phyloP scores from a whole-genome alignment of 768 basidiomycete genomes.

The Pholiota molesta region DNA sequence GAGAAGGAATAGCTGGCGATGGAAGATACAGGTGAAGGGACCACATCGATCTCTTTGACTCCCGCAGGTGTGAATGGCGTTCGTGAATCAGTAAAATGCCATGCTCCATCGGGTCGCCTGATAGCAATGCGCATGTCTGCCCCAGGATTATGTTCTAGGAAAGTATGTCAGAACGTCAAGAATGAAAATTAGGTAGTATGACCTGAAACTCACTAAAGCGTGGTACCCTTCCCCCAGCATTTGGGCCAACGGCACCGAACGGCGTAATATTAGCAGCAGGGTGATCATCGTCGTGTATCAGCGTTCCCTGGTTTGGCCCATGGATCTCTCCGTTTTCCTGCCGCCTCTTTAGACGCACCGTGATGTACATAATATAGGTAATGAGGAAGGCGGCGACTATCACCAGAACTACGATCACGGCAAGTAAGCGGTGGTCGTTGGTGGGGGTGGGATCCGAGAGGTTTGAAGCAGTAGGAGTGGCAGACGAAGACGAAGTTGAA shows the following conservation, averaged over 20 bases:
- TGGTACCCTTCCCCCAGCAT: conserved; percentile 30
- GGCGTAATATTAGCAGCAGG: conserved; percentile 45
- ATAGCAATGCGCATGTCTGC: conserved; percentile 60
- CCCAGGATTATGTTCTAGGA: conserved; percentile 52
- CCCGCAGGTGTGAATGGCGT: conserved; percentile 43
- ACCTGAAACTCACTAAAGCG: conserved; percentile 38
- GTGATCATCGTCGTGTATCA: conserved; percentile 33
- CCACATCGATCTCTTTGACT: conserved; percentile 38
- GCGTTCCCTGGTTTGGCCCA: conserved; percentile 33
- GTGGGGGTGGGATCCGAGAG: conserved; percentile 16
- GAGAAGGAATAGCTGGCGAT: neutral
- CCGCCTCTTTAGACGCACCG: conserved; percentile 35
- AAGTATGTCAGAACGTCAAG: neutral
- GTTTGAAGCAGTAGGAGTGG: neutral
- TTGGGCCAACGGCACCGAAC: conserved; percentile 37
- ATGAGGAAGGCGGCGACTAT: conserved; percentile 33
- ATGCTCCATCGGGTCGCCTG: conserved; percentile 55
- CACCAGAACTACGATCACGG: conserved; percentile 33
- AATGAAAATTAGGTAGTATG: neutral
- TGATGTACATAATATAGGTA: conserved; percentile 32
- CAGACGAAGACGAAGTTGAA: neutral
- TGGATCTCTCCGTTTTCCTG: conserved; percentile 18
- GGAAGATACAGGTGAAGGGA: conserved; percentile 18
- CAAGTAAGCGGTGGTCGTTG: conserved; percentile 31
- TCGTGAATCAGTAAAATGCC: conserved; percentile 52